Conservation (phyloP, 2,329 filamentous ascomycete species). For the Endocalyx cinctus region DNA sequence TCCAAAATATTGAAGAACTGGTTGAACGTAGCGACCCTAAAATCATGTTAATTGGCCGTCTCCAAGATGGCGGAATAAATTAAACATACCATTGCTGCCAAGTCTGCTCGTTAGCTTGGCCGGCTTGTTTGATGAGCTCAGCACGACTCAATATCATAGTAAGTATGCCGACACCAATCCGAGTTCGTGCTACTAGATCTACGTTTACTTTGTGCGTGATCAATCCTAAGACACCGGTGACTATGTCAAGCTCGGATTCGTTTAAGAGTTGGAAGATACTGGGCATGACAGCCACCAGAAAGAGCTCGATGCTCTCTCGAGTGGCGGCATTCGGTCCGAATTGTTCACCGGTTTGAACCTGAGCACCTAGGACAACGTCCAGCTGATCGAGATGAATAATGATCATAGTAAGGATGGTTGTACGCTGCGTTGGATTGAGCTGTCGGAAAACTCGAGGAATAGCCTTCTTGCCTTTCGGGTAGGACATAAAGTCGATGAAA, state of each 20-base stretch:
- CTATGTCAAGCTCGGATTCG: conserved; percentile 84
- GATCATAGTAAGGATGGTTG: conserved; percentile 94
- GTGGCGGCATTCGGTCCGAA: conserved; percentile 67
- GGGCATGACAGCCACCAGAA: conserved; percentile 82
- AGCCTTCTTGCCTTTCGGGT: conserved; percentile 92
- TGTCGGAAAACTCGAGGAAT: conserved; percentile 94
- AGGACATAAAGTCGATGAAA: conserved; percentile 93
- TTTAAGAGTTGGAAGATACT: conserved; percentile 85
- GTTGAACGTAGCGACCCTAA: conserved; percentile 73
- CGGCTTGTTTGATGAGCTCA: conserved; percentile 83
- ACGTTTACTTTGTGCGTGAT: conserved; percentile 79
- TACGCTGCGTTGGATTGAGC: conserved; percentile 85
- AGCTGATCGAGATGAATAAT: conserved; percentile 88
- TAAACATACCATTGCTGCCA: conserved; percentile 71
- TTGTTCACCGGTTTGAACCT: conserved; percentile 67
- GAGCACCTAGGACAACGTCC: conserved; percentile 80
- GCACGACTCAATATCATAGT: conserved; percentile 93
- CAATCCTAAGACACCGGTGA: conserved; percentile 82
- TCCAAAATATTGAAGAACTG: conserved; percentile 83
- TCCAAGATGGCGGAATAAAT: background rate
- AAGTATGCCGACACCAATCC: conserved; percentile 82
- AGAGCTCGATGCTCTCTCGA: conserved; percentile 89
- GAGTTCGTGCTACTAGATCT: conserved; percentile 77
- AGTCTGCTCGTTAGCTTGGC: conserved; percentile 63
- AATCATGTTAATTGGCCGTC: conserved; percentile 25